These are phyloP conservation scores for Phytophthora sansomeana DNA, from an alignment of 352 stramenopile genomes.

Conservation along the genomic window DNA sequence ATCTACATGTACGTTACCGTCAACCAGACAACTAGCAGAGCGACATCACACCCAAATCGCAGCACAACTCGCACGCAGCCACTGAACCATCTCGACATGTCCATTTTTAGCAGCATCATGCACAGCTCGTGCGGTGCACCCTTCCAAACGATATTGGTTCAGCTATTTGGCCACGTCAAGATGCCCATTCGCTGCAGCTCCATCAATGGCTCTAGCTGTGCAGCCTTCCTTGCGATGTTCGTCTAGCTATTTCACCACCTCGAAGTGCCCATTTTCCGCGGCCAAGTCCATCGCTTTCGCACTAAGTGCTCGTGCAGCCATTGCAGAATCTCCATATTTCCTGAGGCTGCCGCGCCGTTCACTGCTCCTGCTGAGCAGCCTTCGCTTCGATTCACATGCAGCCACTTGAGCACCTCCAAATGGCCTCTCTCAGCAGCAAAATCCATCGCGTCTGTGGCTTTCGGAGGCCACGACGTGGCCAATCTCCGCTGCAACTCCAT, in stretches of 20 bases:
- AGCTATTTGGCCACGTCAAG: constrained; percentile 17
- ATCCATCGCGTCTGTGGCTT: constrained; percentile 4
- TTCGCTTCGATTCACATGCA: not conserved
- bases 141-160: too few relatives aligned
- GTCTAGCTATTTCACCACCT: constrained; percentile 29
- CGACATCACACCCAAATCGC: too few relatives aligned
- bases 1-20: too few relatives aligned
- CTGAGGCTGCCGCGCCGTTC: not conserved
- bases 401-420: too few relatives aligned
- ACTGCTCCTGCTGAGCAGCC: constrained; percentile 4
- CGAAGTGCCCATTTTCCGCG: constrained; percentile 30
- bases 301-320: constrained; percentile 13
- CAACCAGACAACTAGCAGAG: too few relatives aligned
- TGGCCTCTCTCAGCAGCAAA: not conserved
- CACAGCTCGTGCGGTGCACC: constrained; percentile 16
- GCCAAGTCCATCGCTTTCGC: constrained; percentile 13
- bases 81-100: constrained; percentile 15
- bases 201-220: constrained; percentile 13
- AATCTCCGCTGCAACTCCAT: too few relatives aligned
- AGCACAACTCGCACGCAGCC: constrained; percentile 6
- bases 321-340: constrained; percentile 7
- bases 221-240: constrained; percentile 20
- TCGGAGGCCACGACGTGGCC: too few relatives aligned
- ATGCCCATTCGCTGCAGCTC: constrained; percentile 3
- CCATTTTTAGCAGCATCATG: constrained; percentile 13